Evolutionary conservation across 805 yeast genomes (phyloP), one percentile per base, ranked within the genome.

Genomic region (Wickerhamiella lipophila): DNA sequence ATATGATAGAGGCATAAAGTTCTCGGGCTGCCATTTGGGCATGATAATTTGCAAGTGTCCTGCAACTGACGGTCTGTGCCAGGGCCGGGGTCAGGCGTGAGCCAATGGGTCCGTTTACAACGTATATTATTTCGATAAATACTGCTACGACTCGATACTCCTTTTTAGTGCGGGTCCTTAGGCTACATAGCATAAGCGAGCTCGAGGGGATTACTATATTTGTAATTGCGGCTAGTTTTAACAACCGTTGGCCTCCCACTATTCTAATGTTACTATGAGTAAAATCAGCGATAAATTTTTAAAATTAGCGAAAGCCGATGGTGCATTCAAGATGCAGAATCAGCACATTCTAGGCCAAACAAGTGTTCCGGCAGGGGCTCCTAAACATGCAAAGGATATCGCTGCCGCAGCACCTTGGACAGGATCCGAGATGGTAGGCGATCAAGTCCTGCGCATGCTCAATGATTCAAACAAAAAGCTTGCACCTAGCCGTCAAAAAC

Each of bases 391-490:
- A 0, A 61, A 65, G 42, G 77, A 74, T 1, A 61, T 70, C 8
- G 85, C 85, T 1, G 57, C 65, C 50, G 56, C 75, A 0, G 53
- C 52, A 21, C 80, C 81, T 0, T 80, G 87, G 87, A 66, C 64
- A 0, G 87, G 87, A 0, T 58, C 64, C 3, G 84, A 79, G 52
- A 49, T 62, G 3, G 58, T 58, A 1, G 53, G 63, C 5, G 84
- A 77, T 47, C 62, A 75, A 2, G 66, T 70, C 4, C 57, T 70
- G 29, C 62, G 86, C 34, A 75, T 79, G 82, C 59, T 78, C 6
- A 65, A 70, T 22, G 86, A 80, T 57, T 61, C 68, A 30, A 64
- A 68, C 50, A 72, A 68, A 51, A 77, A 75, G 5, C 51, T 63
- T 15, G 55, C 52, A 23, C 45, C 50, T 19, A 21, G 58, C 1